These are phyloP conservation scores for Magnusiomyces tetraspermus DNA, from an alignment of 1,139 yeast species.

Conservation along the genomic window DNA sequence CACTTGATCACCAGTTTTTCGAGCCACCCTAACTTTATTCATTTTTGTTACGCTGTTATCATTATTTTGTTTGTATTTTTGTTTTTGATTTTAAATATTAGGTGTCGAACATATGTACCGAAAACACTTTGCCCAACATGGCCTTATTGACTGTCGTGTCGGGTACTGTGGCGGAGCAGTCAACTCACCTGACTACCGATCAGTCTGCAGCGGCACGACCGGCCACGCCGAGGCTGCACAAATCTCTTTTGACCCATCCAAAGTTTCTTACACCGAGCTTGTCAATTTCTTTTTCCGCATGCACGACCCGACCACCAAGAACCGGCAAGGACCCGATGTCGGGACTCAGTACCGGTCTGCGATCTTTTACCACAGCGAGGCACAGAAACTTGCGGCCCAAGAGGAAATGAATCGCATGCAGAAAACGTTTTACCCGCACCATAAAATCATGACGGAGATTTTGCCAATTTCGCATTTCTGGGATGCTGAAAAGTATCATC, in stretches of 20 bases:
- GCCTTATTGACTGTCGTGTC: conserved; percentile 65
- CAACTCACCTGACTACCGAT: conserved; percentile 52
- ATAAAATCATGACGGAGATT: conserved; percentile 53
- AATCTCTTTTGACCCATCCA: conserved; percentile 65
- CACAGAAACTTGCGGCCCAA: background rate
- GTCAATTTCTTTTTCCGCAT: conserved; percentile 79
- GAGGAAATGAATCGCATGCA: conserved; percentile 18
- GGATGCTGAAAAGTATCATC: conserved; percentile 94
- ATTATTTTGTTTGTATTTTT: background rate
- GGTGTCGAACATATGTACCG: conserved; percentile 80
- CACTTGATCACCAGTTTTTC: background rate
- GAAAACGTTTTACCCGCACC: conserved; percentile 43
- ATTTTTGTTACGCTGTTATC: background rate
- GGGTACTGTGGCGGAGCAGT: conserved; percentile 78
- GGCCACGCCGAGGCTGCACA: conserved; percentile 63
- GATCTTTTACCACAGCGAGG: conserved; percentile 41
- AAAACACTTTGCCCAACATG: conserved; percentile 51
- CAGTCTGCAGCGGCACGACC: conserved; percentile 69
- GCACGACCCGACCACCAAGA: conserved; percentile 64
- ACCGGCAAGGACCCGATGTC: conserved; percentile 69
- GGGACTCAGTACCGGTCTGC: conserved; percentile 84
- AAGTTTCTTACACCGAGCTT: conserved; percentile 49
- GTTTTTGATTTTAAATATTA: conserved; percentile 75
- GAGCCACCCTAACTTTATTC: background rate
- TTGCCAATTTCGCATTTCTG: conserved; percentile 62